phyloP scores from a whole-genome alignment of 2,329 filamentous ascomycete species.

The Verticillium isaacii region DNA sequence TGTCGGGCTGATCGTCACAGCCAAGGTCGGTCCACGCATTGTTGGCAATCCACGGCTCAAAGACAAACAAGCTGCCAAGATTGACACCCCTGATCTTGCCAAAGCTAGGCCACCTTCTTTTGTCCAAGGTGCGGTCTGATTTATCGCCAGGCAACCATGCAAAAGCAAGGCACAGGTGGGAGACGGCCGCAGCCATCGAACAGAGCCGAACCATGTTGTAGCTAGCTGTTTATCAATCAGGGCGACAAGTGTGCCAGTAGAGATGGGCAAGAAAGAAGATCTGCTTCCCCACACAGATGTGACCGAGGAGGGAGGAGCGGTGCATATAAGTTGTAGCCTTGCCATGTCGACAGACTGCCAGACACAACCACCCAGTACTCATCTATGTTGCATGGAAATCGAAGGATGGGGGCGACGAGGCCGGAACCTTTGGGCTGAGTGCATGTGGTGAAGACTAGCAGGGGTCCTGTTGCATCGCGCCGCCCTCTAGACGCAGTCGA shows the following conservation, averaged over 20 bases:
- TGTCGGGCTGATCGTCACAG: constrained; percentile 22
- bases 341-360: background rate
- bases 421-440: background rate
- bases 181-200: background rate
- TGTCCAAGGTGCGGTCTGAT: background rate
- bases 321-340: background rate
- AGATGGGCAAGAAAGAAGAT: background rate
- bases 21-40: constrained; percentile 42
- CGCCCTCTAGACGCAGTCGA: background rate
- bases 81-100: constrained; percentile 51
- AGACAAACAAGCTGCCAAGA: constrained; percentile 45
- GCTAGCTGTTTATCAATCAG: background rate
- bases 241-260: no score
- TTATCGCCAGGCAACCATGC: background rate
- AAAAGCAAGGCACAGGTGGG: background rate
- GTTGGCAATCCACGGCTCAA: constrained; percentile 49
- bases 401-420: background rate
- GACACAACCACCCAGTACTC: background rate
- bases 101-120: background rate
- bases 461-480: background rate
- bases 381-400: background rate
- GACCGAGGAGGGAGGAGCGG: background rate
- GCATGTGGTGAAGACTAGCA: background rate
- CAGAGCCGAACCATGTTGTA: background rate
- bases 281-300: background rate